Conservation (phyloP, 305 asterid species). For the Solanum chacoense region DNA sequence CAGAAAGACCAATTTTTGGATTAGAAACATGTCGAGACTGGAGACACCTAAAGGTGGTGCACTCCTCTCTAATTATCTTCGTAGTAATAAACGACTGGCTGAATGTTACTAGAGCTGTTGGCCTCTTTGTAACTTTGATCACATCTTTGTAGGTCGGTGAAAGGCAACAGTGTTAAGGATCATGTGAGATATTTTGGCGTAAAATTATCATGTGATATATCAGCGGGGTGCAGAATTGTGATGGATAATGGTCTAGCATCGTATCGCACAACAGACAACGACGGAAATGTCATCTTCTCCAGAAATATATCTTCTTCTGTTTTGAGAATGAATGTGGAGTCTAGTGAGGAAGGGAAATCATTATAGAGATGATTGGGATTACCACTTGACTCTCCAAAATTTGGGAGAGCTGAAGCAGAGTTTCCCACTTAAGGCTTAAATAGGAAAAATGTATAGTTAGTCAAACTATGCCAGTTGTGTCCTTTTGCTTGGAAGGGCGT, state of each 20-base stretch:
- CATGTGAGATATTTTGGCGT: slow-evolving; percentile 69
- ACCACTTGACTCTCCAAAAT: background rate
- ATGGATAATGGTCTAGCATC: slow-evolving; percentile 39
- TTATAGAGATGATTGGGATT: slow-evolving; percentile 12
- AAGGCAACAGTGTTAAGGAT: slow-evolving; percentile 77
- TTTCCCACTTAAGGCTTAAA: background rate
- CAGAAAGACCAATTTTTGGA: background rate
- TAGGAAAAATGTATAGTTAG: background rate
- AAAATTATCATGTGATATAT: slow-evolving; percentile 57
- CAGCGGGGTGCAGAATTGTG: slow-evolving; percentile 52
- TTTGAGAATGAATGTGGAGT: slow-evolving; percentile 25
- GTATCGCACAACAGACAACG: slow-evolving; percentile 31
- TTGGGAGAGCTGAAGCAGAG: background rate
- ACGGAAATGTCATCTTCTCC: slow-evolving; percentile 59
- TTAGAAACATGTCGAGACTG: background rate
- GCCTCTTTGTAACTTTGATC: background rate
- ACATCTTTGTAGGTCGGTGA: slow-evolving; percentile 56
- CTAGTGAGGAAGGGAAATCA: slow-evolving; percentile 10
- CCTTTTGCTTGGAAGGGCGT: background rate
- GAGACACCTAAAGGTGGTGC: background rate
- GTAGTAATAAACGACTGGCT: background rate
- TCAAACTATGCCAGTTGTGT: background rate
- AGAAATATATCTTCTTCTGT: slow-evolving; percentile 26
- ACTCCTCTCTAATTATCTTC: background rate
- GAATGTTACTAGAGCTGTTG: background rate